phyloP scores from a whole-genome alignment of 129 eudicot genomes.

The Deinandra increscens region DNA sequence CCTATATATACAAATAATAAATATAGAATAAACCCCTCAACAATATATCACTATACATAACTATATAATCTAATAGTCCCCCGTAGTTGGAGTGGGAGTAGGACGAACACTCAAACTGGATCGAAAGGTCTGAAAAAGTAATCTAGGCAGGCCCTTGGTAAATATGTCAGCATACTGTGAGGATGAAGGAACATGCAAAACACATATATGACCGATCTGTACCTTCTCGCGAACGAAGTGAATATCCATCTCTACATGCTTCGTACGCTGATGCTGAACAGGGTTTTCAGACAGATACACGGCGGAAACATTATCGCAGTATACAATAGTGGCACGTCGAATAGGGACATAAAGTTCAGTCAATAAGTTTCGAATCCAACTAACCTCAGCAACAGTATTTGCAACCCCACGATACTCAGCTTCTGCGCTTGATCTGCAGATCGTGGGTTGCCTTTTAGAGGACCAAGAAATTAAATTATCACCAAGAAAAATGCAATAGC shows the following conservation, averaged over 20 bases:
- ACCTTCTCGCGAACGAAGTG: too few relatives aligned
- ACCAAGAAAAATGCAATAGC: neutral
- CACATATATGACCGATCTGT: neutral
- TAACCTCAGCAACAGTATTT: neutral
- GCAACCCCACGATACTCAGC: neutral
- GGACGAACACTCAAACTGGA: neutral
- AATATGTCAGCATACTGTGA: neutral
- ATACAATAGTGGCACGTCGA: neutral
- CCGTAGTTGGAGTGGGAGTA: neutral
- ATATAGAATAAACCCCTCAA: too few relatives aligned
- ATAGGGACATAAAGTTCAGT: too few relatives aligned
- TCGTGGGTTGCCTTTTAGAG: neutral
- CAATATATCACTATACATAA: too few relatives aligned
- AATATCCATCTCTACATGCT: neutral
- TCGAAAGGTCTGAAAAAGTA: neutral
- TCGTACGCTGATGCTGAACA: neutral
- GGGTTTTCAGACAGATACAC: neutral
- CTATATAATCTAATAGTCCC: neutral
- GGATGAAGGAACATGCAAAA: neutral
- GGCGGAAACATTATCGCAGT: neutral
- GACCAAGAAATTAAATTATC: neutral
- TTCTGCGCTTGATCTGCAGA: neutral
- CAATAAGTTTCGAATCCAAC: neutral
- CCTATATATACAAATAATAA: too few relatives aligned
- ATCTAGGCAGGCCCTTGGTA: neutral